phyloP scores from a whole-genome alignment of 495 filamentous ascomycete species.

The Penicillium daleae region DNA sequence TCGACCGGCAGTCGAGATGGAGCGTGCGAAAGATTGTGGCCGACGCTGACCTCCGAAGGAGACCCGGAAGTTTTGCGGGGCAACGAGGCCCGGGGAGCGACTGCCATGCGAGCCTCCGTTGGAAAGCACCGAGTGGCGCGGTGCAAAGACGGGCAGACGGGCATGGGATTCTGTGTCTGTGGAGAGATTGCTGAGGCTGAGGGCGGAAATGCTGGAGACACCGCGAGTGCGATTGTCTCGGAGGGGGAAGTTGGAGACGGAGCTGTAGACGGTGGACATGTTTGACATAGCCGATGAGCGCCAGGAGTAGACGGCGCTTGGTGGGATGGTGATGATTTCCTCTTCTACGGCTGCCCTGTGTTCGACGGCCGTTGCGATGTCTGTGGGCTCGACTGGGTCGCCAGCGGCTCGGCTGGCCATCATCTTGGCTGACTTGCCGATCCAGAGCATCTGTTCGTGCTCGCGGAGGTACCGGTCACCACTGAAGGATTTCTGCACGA shows the following conservation, averaged over 20 bases:
- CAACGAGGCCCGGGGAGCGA: slow-evolving; percentile 21
- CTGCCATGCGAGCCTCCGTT: slow-evolving; percentile 19
- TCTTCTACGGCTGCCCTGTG: slow-evolving; percentile 41
- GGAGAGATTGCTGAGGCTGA: slow-evolving; percentile 39
- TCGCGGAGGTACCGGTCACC: slow-evolving; percentile 67
- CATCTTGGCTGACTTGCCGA: slow-evolving; percentile 54
- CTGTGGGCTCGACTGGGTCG: slow-evolving; percentile 30
- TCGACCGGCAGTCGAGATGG: slow-evolving; percentile 38
- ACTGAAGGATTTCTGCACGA: slow-evolving; percentile 64
- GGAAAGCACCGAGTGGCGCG: slow-evolving; percentile 32
- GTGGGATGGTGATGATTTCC: slow-evolving; percentile 46
- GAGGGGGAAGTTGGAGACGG: slow-evolving; percentile 31
- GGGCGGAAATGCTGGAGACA: slow-evolving; percentile 34
- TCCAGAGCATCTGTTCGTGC: slow-evolving; percentile 73
- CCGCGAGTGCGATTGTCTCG: slow-evolving; percentile 27
- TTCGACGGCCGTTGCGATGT: slow-evolving; percentile 35
- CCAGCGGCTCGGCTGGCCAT: slow-evolving; percentile 40
- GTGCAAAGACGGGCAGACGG: slow-evolving; percentile 45
- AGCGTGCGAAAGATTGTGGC: slow-evolving; percentile 28
- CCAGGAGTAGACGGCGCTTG: slow-evolving; percentile 43
- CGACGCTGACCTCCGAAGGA: slow-evolving; percentile 23
- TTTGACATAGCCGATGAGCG: slow-evolving; percentile 43
- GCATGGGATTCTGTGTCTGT: slow-evolving; percentile 40
- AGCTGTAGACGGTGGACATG: slow-evolving; percentile 43
- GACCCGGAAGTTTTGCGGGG: slow-evolving; percentile 14